Base-by-base conservation (phyloP, 306 rosid genomes). In the Cyamopsis tetragonoloba region DNA sequence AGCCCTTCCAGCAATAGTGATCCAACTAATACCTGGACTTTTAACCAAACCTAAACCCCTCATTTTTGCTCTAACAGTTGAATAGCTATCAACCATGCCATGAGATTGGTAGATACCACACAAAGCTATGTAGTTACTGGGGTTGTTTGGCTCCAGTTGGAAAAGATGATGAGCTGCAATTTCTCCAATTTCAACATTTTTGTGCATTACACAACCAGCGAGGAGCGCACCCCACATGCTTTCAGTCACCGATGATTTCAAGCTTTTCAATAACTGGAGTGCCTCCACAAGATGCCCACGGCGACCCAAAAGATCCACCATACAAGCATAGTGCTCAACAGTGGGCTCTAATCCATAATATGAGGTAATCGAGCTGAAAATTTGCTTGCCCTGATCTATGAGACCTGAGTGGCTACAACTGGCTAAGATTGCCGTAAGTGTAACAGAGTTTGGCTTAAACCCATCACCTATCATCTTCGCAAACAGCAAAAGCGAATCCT, bases 181-280 rank as follows among this genome's bases (percentile, higher is more conserved):
- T 68, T 87, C 89, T 83, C 95, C 96, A 61, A 89, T 74, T 65
- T 81, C 83, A 39, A 79, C 85, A 80, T 87, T 87, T 48, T 62
- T 77, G 70, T 89, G 88, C 89, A 79, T 71, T 38, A 81, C 32
- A 70, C 89, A 89, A 28, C 89, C 91, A 41, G 86, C 84, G 19
- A 89, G 95, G 68, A 89, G 76, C 39, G 96, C 91, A 17, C 95
- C 96, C 95, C 96, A 89, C 70, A 85, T 73, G 68, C 89, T 87
- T 64, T 81, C 80, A 8, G 86, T 67, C 27, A 54, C 79, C 24
- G 53, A 46, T 5, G 50, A 47, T 43, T 85, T 81, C 76, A 75
- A 72, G 38, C 50, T 76, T 70, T 60, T 49, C 41, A 81, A 44
- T 66, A 89, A 49, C 54, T 14, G 26, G 41, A 86, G 83, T 7